Conservation (phyloP, 805 yeast genomes). For the Clavispora asparagi region DNA sequence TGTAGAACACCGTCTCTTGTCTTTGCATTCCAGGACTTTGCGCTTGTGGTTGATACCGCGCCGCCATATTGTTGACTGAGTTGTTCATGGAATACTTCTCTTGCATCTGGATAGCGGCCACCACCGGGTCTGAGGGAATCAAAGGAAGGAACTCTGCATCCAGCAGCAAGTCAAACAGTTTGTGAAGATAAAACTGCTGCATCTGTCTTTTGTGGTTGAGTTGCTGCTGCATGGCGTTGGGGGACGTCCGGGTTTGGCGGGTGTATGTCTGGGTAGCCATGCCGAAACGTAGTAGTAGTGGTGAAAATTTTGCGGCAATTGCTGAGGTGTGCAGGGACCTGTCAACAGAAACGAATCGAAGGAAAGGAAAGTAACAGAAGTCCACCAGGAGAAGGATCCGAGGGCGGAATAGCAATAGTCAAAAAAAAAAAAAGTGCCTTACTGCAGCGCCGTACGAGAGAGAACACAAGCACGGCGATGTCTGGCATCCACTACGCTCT, state of each 20-base stretch:
- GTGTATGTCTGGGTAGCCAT: constrained; percentile 7
- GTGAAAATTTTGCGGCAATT: constrained; percentile 19
- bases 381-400: background rate
- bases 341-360: background rate
- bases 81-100: constrained; percentile 3
- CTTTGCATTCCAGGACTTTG: constrained; percentile 6
- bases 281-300: background rate
- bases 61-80: constrained; percentile 4
- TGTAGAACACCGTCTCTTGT: constrained; percentile 4
- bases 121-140: constrained; percentile 17
- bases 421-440: too few species aligned
- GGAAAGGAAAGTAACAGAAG: background rate
- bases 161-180: constrained; percentile 67
- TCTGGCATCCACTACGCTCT: too few species aligned
- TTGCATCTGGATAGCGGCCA: constrained; percentile 11
- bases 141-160: constrained; percentile 56
- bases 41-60: constrained; percentile 4
- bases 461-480: too few species aligned
- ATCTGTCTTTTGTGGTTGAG: constrained; percentile 19
- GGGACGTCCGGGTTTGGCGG: constrained; percentile 1
- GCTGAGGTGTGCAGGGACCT: constrained; percentile 11
- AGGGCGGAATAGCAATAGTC: background rate
- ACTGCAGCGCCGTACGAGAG: too few species aligned
- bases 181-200: constrained; percentile 47
- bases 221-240: constrained; percentile 9